Evolutionary conservation across 108 stramenopile genomes (phyloP).

Genomic region (Ochromonas danica): DNA sequence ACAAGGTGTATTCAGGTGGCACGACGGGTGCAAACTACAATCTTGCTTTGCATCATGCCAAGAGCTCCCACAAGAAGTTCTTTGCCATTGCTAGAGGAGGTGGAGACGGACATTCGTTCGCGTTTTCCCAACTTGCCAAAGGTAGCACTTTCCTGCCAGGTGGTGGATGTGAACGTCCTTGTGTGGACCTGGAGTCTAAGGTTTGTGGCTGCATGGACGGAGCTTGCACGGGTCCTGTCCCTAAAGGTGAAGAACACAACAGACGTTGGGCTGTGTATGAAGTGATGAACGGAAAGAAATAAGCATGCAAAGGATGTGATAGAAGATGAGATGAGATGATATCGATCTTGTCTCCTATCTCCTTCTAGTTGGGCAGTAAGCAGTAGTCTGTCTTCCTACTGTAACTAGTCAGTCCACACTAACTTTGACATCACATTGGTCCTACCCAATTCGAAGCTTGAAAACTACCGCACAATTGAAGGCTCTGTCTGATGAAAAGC

Average conservation of each 20-base stretch:
- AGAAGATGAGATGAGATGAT: not conserved
- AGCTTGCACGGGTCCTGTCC: conserved; percentile 28
- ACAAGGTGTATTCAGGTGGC: conserved; percentile 44
- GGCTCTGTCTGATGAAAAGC: no score
- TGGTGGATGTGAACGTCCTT: conserved; percentile 33
- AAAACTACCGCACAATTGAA: no score
- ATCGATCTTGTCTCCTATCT: not conserved
- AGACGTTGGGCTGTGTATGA: conserved; percentile 36
- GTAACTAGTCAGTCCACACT: no score
- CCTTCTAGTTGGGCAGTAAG: not conserved
- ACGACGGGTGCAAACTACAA: conserved; percentile 50
- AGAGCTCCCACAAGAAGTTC: conserved; percentile 40
- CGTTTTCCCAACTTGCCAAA: not conserved
- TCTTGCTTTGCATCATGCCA: conserved; percentile 50
- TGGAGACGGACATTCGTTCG: conserved; percentile 30
- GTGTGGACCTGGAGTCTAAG: not conserved
- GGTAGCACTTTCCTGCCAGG: not conserved
- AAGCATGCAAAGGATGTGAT: not conserved
- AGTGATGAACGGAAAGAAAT: not conserved
- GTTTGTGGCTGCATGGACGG: conserved; percentile 32
- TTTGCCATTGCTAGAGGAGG: conserved; percentile 38
- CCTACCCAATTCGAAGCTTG: no score
- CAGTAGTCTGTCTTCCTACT: no score
- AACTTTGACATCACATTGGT: no score
- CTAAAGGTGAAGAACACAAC: conserved; percentile 29